Conservation (phyloP, 2,329 filamentous ascomycete species). For the Ophiocordyceps unilateralis region DNA sequence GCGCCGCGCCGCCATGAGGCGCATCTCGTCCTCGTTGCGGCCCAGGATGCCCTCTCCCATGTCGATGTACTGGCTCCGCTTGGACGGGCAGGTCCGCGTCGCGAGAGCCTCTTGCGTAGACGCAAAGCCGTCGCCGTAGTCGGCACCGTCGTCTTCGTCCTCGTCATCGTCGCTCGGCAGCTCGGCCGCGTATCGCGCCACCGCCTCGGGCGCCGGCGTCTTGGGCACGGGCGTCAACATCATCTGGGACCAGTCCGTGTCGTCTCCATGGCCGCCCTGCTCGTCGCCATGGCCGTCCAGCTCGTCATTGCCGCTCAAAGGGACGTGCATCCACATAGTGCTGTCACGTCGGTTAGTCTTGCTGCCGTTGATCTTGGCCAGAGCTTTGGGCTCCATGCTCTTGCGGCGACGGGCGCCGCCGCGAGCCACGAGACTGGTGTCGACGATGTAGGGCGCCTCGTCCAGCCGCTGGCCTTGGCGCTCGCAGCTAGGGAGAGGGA, state of each 20-base stretch:
- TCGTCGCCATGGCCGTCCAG: constrained; percentile 17
- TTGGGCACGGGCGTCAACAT: constrained; percentile 39
- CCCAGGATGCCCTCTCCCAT: constrained; percentile 27
- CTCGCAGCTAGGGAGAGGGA: constrained; percentile 27
- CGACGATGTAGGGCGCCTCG: constrained; percentile 51
- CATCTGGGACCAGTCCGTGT: constrained; percentile 23
- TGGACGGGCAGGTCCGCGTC: constrained; percentile 37
- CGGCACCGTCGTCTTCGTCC: constrained; percentile 10
- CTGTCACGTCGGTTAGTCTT: constrained; percentile 36
- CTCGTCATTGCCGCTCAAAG: constrained; percentile 24
- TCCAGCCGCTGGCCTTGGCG: constrained; percentile 61
- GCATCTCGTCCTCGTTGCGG: constrained; percentile 37
- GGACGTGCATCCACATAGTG: constrained; percentile 36
- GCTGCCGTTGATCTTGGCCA: constrained; percentile 52
- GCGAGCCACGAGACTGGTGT: constrained; percentile 48
- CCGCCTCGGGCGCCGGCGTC: constrained; percentile 37
- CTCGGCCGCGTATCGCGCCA: constrained; percentile 33
- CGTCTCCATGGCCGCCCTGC: constrained; percentile 16
- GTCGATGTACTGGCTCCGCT: constrained; percentile 20
- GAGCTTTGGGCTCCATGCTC: constrained; percentile 61
- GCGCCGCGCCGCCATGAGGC: constrained; percentile 53
- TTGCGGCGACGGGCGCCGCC: constrained; percentile 57
- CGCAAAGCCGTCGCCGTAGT: constrained; percentile 9
- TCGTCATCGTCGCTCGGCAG: constrained; percentile 28
- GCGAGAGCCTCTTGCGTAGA: constrained; percentile 21